Evolutionary conservation across 148 eudicot genomes (phyloP), one percentile per base, ranked within the genome.

Genomic region (Persicaria maculosa): DNA sequence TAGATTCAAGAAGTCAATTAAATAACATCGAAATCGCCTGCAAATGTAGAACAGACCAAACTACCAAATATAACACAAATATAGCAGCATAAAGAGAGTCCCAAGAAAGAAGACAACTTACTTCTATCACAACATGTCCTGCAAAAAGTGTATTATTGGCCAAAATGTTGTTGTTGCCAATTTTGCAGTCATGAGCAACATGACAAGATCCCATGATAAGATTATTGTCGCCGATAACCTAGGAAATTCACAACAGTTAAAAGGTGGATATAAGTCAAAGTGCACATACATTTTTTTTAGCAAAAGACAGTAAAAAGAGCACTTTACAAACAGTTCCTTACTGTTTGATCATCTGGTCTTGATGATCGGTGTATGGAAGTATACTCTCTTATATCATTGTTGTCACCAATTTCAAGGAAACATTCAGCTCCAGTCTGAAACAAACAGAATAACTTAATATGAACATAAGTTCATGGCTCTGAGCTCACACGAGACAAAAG

Each of bases 161-260:
- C 78, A 92, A 83, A 78, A 95, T 92, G 85, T 85, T 92, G 79
- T 83, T 84, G 80, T 84, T 84, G 61, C 93, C 98, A 77, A 95
- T 78, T 87, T 88, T 95, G 89, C 98, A 95, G 83, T 95, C 97
- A 85, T 95, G 98, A 61, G 98, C 96, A 78, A 92, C 74, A 81
- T 95, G 97, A 82, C 97, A 95, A 71, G 88, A 88, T 69, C 98
- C 97, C 97, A 95, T 95, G 48, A 92, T 86, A 77, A 95, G 96
- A 84, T 95, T 95, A 80, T 81, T 80, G 82, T 90, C 82, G 45
- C 96, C 98, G 68, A 95, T 92, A 68, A 92, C 83, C 98, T 94
- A 78, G 50, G 79, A 1, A 72, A 72, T 52, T 48, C 75, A 68
- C 72, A 40, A 44, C 53, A 58, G 45, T 44, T 65, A 74, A n/a